Evolutionary conservation across 2,329 filamentous ascomycete species (phyloP).

Genomic region (Aureobasidium sp.): DNA sequence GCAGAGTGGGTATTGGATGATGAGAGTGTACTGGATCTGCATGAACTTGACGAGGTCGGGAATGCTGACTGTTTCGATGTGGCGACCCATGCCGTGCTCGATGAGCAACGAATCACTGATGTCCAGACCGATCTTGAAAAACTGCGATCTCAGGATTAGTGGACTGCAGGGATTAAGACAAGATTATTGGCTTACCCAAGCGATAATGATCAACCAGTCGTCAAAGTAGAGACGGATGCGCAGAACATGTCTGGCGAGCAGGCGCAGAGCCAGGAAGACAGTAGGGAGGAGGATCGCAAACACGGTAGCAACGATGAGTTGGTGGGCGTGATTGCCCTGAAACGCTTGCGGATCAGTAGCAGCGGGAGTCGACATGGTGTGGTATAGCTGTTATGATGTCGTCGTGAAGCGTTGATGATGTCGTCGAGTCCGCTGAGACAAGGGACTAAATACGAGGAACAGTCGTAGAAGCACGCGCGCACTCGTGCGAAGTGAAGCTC

Average conservation of each 20-base stretch:
- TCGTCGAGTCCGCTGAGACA: background rate
- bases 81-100: slow-evolving; percentile 13
- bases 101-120: slow-evolving; percentile 13
- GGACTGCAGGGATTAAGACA: background rate
- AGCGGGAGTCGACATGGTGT: background rate
- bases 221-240: slow-evolving; percentile 13
- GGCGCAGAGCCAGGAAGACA: slow-evolving; percentile 9
- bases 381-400: background rate
- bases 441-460: background rate
- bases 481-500: background rate
- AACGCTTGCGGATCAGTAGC: background rate
- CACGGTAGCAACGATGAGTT: slow-evolving; percentile 12
- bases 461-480: background rate
- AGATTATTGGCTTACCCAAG: background rate
- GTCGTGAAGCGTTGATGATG: background rate
- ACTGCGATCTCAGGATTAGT: background rate
- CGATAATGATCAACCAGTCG: slow-evolving; percentile 15
- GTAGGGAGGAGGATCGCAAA: slow-evolving; percentile 12
- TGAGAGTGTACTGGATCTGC: slow-evolving; percentile 11
- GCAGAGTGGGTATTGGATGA: slow-evolving; percentile 13
- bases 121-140: slow-evolving; percentile 14
- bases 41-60: slow-evolving; percentile 9
- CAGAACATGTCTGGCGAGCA: slow-evolving; percentile 12
- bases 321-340: background rate
- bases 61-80: background rate